Evolutionary conservation across 2,329 filamentous ascomycete genomes (phyloP), one percentile per base, ranked within the genome.

Genomic region (Pyricularia grisea): DNA sequence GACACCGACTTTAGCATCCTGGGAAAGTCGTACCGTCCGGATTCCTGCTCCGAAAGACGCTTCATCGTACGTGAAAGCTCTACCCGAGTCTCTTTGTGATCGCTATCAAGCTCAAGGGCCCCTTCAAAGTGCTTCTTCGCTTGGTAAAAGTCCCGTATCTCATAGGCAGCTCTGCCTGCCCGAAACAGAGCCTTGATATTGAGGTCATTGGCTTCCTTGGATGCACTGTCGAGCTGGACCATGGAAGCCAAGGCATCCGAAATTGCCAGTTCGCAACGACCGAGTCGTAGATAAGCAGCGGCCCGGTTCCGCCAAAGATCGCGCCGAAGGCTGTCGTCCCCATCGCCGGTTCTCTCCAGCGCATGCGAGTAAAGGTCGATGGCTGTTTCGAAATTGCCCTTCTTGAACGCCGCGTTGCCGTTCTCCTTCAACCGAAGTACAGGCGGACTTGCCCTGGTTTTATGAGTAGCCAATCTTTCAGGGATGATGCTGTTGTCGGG

Each of bases 151-250:
- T 68, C 67, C 3, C 30, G 42, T 66, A 72, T 33, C 25, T 68
- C 63, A 50, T 72, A 72, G 23, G 71, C 58, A 4, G 71, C 71
- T 25, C 55, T 66, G 61, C 69, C 71, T 10, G 71, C 71, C 12
- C 70, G 70, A 23, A 64, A 70, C 9, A 70, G 67, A 2, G 71
- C 67, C 67, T 71, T 72, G 36, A 61, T 69, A 31, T 69, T 67
- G 7, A 63, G 60, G 10, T 28, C 14, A 25, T 30, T 27, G 25
- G 27, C 60, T 17, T 28, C 60, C 12, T 63, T 6, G 14, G 25
- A 20, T 4, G 6, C 2, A 5, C 20, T 9, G 3, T 7, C 27
- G 12, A 23, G 2, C 11, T 5, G 60, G 12, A 10, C 27, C 60
- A 63, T 30, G 14, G 60, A 28, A 30, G 60, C 60, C 60, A 63